These are phyloP conservation scores for Leccinum truebloodii DNA, from an alignment of 768 basidiomycete genomes.

Conservation along the genomic window DNA sequence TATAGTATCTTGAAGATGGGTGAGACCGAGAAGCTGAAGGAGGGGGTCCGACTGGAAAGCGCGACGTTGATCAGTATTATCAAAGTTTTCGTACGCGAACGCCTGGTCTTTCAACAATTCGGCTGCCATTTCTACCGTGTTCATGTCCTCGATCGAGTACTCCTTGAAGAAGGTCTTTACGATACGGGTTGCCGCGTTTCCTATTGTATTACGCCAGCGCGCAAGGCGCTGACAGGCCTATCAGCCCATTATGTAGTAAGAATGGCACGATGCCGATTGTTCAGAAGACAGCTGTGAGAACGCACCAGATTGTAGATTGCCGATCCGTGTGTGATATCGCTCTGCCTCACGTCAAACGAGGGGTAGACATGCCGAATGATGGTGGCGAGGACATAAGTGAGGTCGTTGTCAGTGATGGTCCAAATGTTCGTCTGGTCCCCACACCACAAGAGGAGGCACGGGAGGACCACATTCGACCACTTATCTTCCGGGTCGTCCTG, in stretches of 20 bases:
- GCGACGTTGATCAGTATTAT: neutral
- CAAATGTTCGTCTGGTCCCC: neutral
- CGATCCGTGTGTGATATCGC: neutral
- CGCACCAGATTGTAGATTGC: neutral
- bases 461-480: neutral
- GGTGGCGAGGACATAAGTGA: neutral
- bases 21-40: neutral
- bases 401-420: neutral
- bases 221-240: neutral
- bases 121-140: neutral
- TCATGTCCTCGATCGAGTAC: neutral
- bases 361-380: neutral
- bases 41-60: neutral
- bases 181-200: neutral
- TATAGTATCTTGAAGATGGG: neutral
- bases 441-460: neutral
- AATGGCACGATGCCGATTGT: neutral
- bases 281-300: neutral
- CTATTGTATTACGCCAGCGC: neutral
- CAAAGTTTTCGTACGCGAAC: neutral
- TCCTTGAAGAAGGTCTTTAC: neutral
- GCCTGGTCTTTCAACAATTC: neutral
- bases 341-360: neutral
- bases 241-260: neutral
- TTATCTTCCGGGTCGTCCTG: neutral